Percentiles rank a stretch among this genome's conserved stretches.
phyloP scores from a whole-genome alignment of 1,139 yeast genomes.

The Protomyces arabidopsidicola region DNA sequence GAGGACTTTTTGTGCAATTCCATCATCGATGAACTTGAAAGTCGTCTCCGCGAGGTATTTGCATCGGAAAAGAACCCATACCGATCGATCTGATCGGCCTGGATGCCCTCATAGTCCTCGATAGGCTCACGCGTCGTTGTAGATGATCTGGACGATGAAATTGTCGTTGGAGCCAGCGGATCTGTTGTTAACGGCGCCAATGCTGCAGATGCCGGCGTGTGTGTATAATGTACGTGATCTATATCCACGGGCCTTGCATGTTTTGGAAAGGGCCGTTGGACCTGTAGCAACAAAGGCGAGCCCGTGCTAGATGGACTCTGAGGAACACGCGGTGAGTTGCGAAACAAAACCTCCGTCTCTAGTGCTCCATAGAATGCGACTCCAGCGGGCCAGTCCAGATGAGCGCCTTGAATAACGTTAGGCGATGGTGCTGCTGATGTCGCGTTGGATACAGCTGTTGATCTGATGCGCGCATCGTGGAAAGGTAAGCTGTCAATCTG shows the following conservation, averaged over 20 bases:
- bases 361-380: background rate
- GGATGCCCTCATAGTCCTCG: slow-evolving; percentile 18
- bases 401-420: background rate
- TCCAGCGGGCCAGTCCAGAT: background rate
- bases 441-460: background rate
- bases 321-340: background rate
- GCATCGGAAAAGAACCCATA: slow-evolving; percentile 16
- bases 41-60: background rate
- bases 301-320: background rate
- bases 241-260: background rate
- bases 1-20: background rate
- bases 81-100: slow-evolving; percentile 9
- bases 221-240: background rate
- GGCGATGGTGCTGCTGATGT: background rate
- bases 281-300: background rate
- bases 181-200: background rate
- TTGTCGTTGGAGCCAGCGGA: background rate
- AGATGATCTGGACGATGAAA: background rate
- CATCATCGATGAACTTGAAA: background rate
- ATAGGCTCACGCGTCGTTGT: background rate
- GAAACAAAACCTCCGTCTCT: background rate
- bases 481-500: slow-evolving; percentile 12
- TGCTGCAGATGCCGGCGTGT: background rate
- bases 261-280: background rate
- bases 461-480: background rate